A percentile compares a stretch with the other conserved stretches of the same genome.
Evolutionary conservation across 768 basidiomycete species (phyloP).

Genomic region (Leccinum pellstonianum): DNA sequence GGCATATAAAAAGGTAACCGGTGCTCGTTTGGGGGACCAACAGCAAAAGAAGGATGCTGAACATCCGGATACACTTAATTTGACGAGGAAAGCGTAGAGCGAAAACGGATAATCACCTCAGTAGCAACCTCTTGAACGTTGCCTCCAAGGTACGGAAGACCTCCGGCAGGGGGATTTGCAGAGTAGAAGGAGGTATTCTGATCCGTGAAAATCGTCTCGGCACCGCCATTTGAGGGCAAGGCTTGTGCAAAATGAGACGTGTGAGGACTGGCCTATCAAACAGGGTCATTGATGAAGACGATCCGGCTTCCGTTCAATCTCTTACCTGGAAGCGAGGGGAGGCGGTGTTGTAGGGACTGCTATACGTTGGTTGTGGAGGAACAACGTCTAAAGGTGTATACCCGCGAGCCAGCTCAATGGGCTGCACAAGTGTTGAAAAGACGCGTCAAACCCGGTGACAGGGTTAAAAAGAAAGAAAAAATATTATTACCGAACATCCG

Average conservation of each 20-base stretch:
- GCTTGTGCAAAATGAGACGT: rapidly evolving
- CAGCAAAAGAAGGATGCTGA: background rate
- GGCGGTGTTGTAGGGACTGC: too few species aligned
- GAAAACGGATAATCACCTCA: background rate
- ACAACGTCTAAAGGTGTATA: background rate
- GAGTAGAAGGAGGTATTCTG: background rate
- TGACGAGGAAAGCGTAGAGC: background rate
- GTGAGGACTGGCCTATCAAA: background rate
- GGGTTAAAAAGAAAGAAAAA: background rate
- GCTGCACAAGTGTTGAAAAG: slow-evolving; percentile 1
- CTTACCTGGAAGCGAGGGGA: background rate
- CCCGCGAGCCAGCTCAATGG: background rate
- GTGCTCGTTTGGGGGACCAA: background rate
- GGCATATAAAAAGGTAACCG: background rate
- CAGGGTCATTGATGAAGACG: background rate
- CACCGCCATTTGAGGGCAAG: too few species aligned
- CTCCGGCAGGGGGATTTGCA: background rate
- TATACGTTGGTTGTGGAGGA: background rate
- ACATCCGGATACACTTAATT: background rate
- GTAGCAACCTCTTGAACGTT: background rate
- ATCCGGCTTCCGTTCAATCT: background rate
- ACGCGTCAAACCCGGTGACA: background rate
- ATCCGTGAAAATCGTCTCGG: background rate
- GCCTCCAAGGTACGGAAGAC: background rate
- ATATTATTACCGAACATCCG: slow-evolving; percentile 1